Conservation (phyloP, 345 rosid species). For the Erysimum cheiranthoides region DNA sequence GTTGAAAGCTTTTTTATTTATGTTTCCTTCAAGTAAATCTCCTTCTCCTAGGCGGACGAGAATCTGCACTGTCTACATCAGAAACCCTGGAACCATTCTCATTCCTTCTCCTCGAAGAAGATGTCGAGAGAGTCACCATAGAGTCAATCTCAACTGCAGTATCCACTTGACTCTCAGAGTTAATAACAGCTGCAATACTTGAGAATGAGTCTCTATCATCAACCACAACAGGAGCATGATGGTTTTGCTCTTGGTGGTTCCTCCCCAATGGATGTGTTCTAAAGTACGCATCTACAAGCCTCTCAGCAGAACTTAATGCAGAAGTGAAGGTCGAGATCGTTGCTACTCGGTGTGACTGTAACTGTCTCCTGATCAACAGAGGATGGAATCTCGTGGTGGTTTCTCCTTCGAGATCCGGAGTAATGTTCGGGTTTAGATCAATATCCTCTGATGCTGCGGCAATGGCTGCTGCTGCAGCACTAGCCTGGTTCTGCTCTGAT, state of each 20-base stretch:
- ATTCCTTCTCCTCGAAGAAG: slow-evolving; percentile 78
- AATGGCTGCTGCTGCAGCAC: slow-evolving; percentile 50
- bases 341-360: slow-evolving; percentile 68
- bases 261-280: slow-evolving; percentile 62
- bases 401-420: slow-evolving; percentile 59
- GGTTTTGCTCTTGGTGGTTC: slow-evolving; percentile 62
- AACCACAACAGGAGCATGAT: slow-evolving; percentile 57
- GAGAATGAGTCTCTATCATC: slow-evolving; percentile 95
- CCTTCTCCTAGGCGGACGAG: slow-evolving; percentile 85
- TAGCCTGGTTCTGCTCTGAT: slow-evolving; percentile 63
- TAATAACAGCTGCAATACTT: slow-evolving; percentile 83
- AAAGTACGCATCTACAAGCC: slow-evolving; percentile 61
- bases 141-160: slow-evolving; percentile 88
- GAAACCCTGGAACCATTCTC: slow-evolving; percentile 71
- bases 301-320: slow-evolving; percentile 62
- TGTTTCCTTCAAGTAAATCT: slow-evolving; percentile 53
- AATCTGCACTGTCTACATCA: slow-evolving; percentile 82
- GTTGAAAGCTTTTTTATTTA: slow-evolving; percentile 20
- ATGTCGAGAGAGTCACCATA: slow-evolving; percentile 78
- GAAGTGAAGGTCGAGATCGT: slow-evolving; percentile 53
- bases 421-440: slow-evolving; percentile 57
- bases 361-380: slow-evolving; percentile 58
- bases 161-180: slow-evolving; percentile 87
- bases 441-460: slow-evolving; percentile 58
- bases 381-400: slow-evolving; percentile 59